phyloP scores from a whole-genome alignment of 306 rosid genomes.

The Crotalaria pallida region DNA sequence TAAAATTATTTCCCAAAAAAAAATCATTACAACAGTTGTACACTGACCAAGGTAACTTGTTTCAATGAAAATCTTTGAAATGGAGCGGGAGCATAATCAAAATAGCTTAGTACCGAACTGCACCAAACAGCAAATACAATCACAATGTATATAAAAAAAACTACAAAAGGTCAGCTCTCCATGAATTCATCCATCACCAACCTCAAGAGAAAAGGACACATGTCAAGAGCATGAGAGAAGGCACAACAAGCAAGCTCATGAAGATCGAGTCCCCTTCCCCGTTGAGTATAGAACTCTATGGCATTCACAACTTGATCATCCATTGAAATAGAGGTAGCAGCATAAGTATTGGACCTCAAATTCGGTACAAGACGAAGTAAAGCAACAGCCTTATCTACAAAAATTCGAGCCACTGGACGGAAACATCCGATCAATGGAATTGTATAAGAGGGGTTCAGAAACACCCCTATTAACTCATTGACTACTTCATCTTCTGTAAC shows the following conservation, averaged over 20 bases:
- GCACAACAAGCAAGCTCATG: conserved; percentile 85
- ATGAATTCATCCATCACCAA: too few species aligned
- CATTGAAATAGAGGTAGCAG: too few species aligned
- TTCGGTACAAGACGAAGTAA: conserved; percentile 53
- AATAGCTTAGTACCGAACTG: conserved; percentile 71
- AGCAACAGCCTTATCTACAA: conserved; percentile 51
- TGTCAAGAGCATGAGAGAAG: conserved; percentile 67
- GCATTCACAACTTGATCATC: conserved; percentile 43
- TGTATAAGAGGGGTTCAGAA: conserved; percentile 63
- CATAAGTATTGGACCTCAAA: conserved; percentile 49
- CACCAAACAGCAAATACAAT: conserved; percentile 16
- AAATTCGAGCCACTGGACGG: conserved; percentile 42
- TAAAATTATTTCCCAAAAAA: neutral
- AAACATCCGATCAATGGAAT: conserved; percentile 71
- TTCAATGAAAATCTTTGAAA: conserved; percentile 54
- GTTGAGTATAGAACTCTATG: conserved; percentile 37
- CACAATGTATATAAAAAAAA: conserved; percentile 1
- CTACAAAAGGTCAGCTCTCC: too few species aligned
- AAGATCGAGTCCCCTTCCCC: conserved; percentile 73
- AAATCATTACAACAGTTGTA: neutral
- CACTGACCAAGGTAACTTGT: conserved; percentile 46
- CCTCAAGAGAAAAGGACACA: conserved; percentile 64
- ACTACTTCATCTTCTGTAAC: conserved; percentile 71
- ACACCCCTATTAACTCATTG: conserved; percentile 43
- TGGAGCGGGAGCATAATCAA: conserved; percentile 75